Evolutionary conservation across 371 early-diverging fungal genomes (phyloP).

Genomic region (Mortierella sp.): DNA sequence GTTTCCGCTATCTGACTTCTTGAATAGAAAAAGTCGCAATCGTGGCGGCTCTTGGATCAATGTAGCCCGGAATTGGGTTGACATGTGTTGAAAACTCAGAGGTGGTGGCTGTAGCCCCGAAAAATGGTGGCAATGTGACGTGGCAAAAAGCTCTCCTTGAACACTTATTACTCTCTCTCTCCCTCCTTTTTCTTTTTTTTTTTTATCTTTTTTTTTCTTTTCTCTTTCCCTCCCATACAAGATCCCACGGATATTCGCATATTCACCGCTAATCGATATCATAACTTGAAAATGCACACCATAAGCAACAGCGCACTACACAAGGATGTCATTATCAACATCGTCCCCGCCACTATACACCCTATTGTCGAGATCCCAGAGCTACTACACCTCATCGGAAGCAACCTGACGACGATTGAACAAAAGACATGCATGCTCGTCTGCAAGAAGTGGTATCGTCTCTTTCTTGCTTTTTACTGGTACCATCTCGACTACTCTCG

Average conservation of each 20-base stretch:
- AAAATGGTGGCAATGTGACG: too few species aligned
- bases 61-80: too few species aligned
- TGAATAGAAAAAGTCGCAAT: too few species aligned
- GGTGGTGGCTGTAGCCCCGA: too few species aligned
- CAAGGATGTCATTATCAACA: slow-evolving; percentile 24
- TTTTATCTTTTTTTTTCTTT: not conserved
- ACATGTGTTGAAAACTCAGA: too few species aligned
- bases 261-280: too few species aligned
- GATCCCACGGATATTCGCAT: not conserved
- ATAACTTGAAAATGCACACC: not conserved
- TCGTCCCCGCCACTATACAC: slow-evolving; percentile 14
- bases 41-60: too few species aligned
- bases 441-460: slow-evolving; percentile 15
- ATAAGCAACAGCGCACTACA: not conserved
- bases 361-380: slow-evolving; percentile 33
- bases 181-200: not conserved
- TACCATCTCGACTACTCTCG: slow-evolving; percentile 19
- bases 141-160: too few species aligned
- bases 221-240: not conserved
- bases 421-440: slow-evolving; percentile 39
- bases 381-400: slow-evolving; percentile 23
- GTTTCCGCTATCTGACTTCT: too few species aligned
- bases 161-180: too few species aligned
- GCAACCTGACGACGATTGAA: slow-evolving; percentile 24
- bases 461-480: slow-evolving; percentile 31